Evolutionary conservation across 139 green algal species (phyloP), one percentile per base, ranked within the genome.

Genomic region (Klebsormidium nitens): DNA sequence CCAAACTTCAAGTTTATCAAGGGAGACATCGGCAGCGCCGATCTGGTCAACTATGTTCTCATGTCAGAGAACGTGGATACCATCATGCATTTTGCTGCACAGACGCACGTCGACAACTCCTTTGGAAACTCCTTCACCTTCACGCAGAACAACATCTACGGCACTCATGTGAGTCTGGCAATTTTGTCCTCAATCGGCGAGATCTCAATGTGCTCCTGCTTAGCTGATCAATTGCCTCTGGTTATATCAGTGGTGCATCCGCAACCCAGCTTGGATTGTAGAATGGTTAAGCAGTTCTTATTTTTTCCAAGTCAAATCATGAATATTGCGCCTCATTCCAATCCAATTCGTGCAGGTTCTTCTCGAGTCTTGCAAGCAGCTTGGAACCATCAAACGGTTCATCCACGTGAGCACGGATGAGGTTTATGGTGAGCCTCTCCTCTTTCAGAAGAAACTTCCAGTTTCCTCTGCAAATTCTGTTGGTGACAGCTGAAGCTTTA

Each of bases 41-140:
- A 98, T 81, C 81, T 98, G 37, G 39, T 99, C 5, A 85, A 64
- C 56, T 92, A 91, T 59, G 64, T 99, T 3, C 75, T 98, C 26
- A 46, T 81, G 11, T 81, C 79, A 0, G 87, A 98, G 67, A 26
- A 90, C 3, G 89, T 99, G 23, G 95, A 99, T 84, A 97, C 93
- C 5, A 83, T 98, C 31, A 92, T 98, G 89, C 93, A 98, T 84
- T 98, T 98, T 75, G 93, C 93, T 0, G 93, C 93, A 23, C 69
- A 97, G 87, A 97, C 93, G 1, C 94, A 99, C 77, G 94, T 98
- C 1, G 94, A 98, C 84, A 95, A 96, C 80, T 95, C 85, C 1
- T 98, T 99, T 72, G 91, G 93, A 28, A 99, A 99, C 82, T 96
- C 47, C 82, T 80, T 85, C 28, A 65, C 69, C 17, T 85, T 85